Percentiles rank a stretch among this genome's conserved stretches.
Evolutionary conservation across 2,329 filamentous ascomycete species (phyloP).

Genomic region (Penicillium sp.): DNA sequence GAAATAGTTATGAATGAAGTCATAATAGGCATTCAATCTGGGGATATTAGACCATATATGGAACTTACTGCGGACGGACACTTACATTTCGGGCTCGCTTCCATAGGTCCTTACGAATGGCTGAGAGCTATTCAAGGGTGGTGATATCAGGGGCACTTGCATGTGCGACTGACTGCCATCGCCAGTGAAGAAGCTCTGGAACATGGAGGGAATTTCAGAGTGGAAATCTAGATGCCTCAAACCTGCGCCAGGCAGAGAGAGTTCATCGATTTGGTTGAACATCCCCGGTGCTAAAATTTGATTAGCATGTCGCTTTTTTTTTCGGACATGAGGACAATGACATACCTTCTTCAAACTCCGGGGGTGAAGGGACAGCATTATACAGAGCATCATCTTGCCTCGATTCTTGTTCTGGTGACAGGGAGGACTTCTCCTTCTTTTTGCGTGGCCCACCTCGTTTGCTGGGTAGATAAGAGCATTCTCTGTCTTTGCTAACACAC

Average conservation of each 20-base stretch:
- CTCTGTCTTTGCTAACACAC: conserved; percentile 43
- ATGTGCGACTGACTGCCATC: conserved; percentile 26
- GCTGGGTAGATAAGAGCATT: conserved; percentile 46
- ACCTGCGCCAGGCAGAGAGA: conserved; percentile 43
- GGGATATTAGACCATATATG: conserved; percentile 17
- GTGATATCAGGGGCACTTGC: conserved; percentile 31
- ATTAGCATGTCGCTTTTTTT: conserved; percentile 22
- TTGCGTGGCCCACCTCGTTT: conserved; percentile 47
- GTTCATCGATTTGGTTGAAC: conserved; percentile 43
- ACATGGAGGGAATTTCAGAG: conserved; percentile 39
- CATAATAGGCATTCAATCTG: conserved; percentile 49
- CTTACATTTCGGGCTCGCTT: conserved; percentile 44
- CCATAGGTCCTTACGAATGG: conserved; percentile 42
- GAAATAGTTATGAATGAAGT: conserved; percentile 49
- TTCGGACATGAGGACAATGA: background rate
- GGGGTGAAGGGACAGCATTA: conserved; percentile 22
- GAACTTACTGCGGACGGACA: background rate
- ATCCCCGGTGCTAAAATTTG: conserved; percentile 31
- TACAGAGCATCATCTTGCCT: conserved; percentile 25
- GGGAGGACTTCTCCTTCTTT: conserved; percentile 36
- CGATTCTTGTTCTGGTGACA: conserved; percentile 22
- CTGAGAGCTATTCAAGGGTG: conserved; percentile 27
- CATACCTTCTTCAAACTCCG: conserved; percentile 38
- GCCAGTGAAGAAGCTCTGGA: conserved; percentile 37
- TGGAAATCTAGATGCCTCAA: conserved; percentile 42